A percentile compares a stretch with the other conserved stretches of the same genome.
These are phyloP conservation scores for Inga leiocalycina DNA, from an alignment of 306 rosid species.

Conservation along the genomic window DNA sequence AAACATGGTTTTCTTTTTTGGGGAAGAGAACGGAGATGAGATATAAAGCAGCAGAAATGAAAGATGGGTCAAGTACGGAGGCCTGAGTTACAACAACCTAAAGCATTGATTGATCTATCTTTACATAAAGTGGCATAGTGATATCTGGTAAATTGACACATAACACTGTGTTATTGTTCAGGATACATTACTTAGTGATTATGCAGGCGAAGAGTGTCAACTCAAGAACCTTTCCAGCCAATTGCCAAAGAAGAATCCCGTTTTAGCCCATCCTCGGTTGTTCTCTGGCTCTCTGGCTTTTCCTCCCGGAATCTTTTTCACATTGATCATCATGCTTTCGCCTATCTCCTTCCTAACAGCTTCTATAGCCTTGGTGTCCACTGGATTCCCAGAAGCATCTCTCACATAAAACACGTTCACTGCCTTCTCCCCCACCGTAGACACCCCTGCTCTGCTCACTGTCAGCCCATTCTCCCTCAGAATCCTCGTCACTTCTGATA, in stretches of 20 bases:
- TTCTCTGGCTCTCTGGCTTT: constrained; percentile 60
- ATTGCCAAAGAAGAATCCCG: constrained; percentile 85
- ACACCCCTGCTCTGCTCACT: constrained; percentile 74
- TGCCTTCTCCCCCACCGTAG: constrained; percentile 80
- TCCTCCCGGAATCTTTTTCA: constrained; percentile 63
- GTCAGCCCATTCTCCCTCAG: constrained; percentile 81
- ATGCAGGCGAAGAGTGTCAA: constrained; percentile 6
- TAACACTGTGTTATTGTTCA: neutral
- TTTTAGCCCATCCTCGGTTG: constrained; percentile 69
- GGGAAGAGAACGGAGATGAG: neutral
- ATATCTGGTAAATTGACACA: constrained; percentile 10
- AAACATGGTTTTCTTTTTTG: neutral
- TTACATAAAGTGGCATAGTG: constrained; percentile 8
- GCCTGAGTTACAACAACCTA: constrained; percentile 30
- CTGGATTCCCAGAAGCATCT: constrained; percentile 75
- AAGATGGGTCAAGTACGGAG: constrained; percentile 5
- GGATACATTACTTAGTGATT: constrained; percentile 33
- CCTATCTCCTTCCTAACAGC: constrained; percentile 76
- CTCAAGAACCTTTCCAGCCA: constrained; percentile 72
- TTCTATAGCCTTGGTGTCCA: constrained; percentile 60
- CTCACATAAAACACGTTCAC: constrained; percentile 79
- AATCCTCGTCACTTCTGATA: constrained; percentile 81
- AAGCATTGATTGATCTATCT: constrained; percentile 38
- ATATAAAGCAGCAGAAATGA: neutral
- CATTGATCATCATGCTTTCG: constrained; percentile 65